phyloP scores from a whole-genome alignment of 1,284 basidiomycete genomes.

The Wolfiporia cocos region DNA sequence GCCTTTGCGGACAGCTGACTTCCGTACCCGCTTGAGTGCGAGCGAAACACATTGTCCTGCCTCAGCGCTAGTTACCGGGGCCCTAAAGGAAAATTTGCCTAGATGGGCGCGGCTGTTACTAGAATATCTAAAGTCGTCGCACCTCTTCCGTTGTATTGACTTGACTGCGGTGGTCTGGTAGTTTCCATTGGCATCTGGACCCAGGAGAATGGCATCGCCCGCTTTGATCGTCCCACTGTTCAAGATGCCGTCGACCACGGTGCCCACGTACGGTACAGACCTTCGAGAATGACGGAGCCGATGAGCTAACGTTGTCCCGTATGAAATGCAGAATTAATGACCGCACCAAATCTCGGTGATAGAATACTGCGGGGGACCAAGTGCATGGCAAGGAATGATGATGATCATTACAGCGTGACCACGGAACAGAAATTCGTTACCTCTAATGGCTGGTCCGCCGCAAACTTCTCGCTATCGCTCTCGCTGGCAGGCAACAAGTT shows the following conservation, averaged over 20 bases:
- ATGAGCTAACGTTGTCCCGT: too few species aligned
- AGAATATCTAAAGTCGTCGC: slow-evolving; percentile 10
- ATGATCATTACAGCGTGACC: background rate
- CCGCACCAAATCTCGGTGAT: slow-evolving; percentile 69
- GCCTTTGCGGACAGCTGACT: slow-evolving; percentile 85
- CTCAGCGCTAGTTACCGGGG: slow-evolving; percentile 78
- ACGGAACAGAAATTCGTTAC: slow-evolving; percentile 29
- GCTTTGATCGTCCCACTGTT: slow-evolving; percentile 71
- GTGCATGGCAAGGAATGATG: background rate
- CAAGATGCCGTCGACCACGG: slow-evolving; percentile 91
- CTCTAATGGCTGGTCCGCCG: slow-evolving; percentile 85
- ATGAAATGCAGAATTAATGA: too few species aligned
- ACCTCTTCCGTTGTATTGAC: slow-evolving; percentile 94
- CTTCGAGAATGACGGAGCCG: slow-evolving; percentile 20
- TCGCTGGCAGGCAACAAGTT: slow-evolving; percentile 86
- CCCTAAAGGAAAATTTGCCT: slow-evolving; percentile 36
- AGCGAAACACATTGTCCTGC: slow-evolving; percentile 95
- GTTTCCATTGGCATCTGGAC: slow-evolving; percentile 91
- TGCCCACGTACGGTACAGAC: slow-evolving; percentile 93
- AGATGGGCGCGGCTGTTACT: background rate
- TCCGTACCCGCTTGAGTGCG: slow-evolving; percentile 86
- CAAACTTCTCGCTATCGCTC: slow-evolving; percentile 73
- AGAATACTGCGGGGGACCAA: slow-evolving; percentile 49
- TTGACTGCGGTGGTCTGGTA: slow-evolving; percentile 81
- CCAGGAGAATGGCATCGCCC: slow-evolving; percentile 82